phyloP scores from a whole-genome alignment of 768 basidiomycete genomes.

The Serendipita sp. region DNA sequence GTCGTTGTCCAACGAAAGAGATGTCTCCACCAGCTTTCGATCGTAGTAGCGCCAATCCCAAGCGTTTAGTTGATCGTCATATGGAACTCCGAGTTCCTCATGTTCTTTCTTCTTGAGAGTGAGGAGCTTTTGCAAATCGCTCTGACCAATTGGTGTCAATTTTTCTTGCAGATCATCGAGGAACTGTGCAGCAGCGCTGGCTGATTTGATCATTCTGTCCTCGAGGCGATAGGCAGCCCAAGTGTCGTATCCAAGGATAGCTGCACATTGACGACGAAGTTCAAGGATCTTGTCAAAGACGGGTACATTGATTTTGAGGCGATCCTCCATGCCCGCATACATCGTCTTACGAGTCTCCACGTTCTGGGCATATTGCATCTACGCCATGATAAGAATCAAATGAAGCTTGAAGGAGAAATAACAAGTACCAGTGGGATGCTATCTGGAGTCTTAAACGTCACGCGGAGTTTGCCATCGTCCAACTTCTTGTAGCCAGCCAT shows the following conservation, averaged over 20 bases:
- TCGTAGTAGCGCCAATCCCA: slow-evolving; percentile 79
- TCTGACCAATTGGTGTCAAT: slow-evolving; percentile 52
- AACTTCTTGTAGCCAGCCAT: slow-evolving; percentile 61
- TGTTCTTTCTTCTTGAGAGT: slow-evolving; percentile 65
- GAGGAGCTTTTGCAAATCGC: slow-evolving; percentile 52
- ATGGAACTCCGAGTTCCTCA: slow-evolving; percentile 38
- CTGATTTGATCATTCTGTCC: slow-evolving; percentile 71
- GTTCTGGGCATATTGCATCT: slow-evolving; percentile 70
- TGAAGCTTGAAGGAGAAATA: background rate
- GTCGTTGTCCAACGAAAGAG: slow-evolving; percentile 56
- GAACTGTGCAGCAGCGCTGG: slow-evolving; percentile 52
- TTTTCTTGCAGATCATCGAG: slow-evolving; percentile 59
- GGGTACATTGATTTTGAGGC: slow-evolving; percentile 53
- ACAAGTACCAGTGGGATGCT: slow-evolving; percentile 52
- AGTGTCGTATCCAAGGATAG: slow-evolving; percentile 53
- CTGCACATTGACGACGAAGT: slow-evolving; percentile 54
- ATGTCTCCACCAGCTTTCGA: slow-evolving; percentile 47
- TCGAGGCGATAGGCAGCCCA: slow-evolving; percentile 82
- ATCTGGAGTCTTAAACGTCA: slow-evolving; percentile 72
- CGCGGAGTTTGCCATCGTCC: slow-evolving; percentile 39
- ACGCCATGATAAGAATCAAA: background rate
- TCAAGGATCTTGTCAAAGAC: slow-evolving; percentile 51
- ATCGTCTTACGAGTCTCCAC: slow-evolving; percentile 54
- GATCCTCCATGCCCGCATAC: slow-evolving; percentile 49
- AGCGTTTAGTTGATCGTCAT: slow-evolving; percentile 59